phyloP scores from a whole-genome alignment of 495 filamentous ascomycete species.

The Stereocaulon alpinum region DNA sequence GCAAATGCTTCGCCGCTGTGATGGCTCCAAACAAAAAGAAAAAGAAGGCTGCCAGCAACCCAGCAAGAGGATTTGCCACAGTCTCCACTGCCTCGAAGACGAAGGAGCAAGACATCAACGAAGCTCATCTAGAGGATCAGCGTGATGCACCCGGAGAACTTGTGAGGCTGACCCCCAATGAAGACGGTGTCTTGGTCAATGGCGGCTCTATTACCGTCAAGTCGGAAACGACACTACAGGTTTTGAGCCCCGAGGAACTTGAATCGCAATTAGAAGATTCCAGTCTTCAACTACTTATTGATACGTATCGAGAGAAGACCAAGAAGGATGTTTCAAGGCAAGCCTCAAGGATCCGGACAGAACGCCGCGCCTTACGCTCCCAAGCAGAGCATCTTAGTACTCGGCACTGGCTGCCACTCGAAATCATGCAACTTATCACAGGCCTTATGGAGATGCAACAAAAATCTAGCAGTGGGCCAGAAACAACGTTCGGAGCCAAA shows the following conservation, averaged over 20 bases:
- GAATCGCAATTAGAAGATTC: constrained; percentile 72
- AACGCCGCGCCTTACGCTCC: constrained; percentile 62
- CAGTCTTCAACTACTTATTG: constrained; percentile 71
- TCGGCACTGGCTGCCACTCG: constrained; percentile 66
- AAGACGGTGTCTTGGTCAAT: background rate
- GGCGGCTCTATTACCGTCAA: background rate
- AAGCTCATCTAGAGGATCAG: background rate
- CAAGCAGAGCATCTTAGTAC: constrained; percentile 61
- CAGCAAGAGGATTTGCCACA: constrained; percentile 84
- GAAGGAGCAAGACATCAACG: constrained; percentile 12
- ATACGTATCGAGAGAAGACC: constrained; percentile 64
- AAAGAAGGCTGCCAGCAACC: constrained; percentile 74
- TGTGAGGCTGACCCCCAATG: background rate
- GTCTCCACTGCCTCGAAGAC: constrained; percentile 77
- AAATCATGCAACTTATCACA: constrained; percentile 66
- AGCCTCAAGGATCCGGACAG: constrained; percentile 62
- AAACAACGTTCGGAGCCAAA: constrained; percentile 25
- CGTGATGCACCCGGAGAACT: background rate
- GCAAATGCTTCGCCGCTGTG: background rate
- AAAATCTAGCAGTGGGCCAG: constrained; percentile 25
- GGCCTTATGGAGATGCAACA: constrained; percentile 35
- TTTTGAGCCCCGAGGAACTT: constrained; percentile 69
- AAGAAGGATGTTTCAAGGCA: constrained; percentile 58
- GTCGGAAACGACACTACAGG: constrained; percentile 32
- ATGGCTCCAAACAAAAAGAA: constrained; percentile 78